Base-by-base conservation (phyloP, 2,329 filamentous ascomycete species). In the Aureobasidium pullulans region DNA sequence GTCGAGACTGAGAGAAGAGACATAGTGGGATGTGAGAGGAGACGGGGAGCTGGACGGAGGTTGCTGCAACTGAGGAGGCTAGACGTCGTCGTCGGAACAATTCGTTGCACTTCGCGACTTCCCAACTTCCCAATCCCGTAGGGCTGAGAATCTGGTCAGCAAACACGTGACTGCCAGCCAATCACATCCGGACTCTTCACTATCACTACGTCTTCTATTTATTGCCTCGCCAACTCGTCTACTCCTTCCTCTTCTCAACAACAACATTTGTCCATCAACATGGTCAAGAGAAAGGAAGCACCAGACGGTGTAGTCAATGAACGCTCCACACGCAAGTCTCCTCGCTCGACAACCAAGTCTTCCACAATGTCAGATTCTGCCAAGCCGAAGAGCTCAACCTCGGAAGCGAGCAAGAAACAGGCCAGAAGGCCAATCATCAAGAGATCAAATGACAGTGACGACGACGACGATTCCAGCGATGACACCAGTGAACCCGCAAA, bases 1-100 rank as follows among this genome's bases (percentile, higher is more conserved):
- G 74, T 74, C 69, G 71, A 72, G 36, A 29, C 29, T 65, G 75
- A 73, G 70, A 79, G 73, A 68, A 77, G 72, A 66, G 77, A 77
- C 77, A 80, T 80, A 64, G 47, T 59, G 57, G 5, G 61, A 44
- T 61, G 61, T 60, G 63, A 66, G 66, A 64, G 62, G 58, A 37
- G 57, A 50, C 28, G 46, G 39, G 8, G 62, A 15, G 42, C 16
- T 42, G 39, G 39, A 28, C 16, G 42, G 16, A 15, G 31, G 50
- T 42, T 54, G 50, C 50, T 49, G 37, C n/a, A 23, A 43, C 50
- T 56, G 52, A 56, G 40, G 37, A 56, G 52, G 40, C 31, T 43
- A 36, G 40, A 56, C 52, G 52, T 56, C 52, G 52, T 46, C 40
- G 52, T 28, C 39, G 50, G 40, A 46, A 53, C 36, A 42, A 56